Base-by-base conservation (phyloP, 2,329 filamentous ascomycete genomes). In the Trichoderma aggressivum region DNA sequence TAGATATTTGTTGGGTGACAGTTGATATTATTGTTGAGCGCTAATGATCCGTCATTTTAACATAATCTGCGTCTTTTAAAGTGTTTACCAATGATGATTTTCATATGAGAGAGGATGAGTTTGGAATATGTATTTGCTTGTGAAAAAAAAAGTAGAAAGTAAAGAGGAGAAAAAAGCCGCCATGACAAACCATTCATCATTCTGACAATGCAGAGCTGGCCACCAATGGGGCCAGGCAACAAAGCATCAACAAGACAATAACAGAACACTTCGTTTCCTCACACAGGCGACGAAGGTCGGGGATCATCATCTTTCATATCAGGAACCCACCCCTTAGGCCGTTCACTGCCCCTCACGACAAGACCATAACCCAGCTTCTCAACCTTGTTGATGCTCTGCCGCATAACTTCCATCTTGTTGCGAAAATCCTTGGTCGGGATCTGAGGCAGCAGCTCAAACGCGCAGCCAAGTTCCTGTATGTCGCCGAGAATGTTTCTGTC, bases 271-370 rank as follows among this genome's bases (percentile, higher is more conserved):
- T 6, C 24, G 0, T 1, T 24, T 12, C 6, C 24, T 77, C 68
- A 78, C 5, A 75, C 74, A 30, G 80, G 79, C 1, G 79, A 80
- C 1, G 70, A 72, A 28, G 77, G 76, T 50, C 78, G 78, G 1
- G 74, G 77, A 7, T 74, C 77, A 39, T 82, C 80, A 16, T 72
- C 81, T 74, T 79, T 81, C 78, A 93, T 81, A 78, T 97, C 94
- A 5, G 94, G 95, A 78, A 96, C 88, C 95, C 95, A 98, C 0
- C 95, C 95, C 78, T 92, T 93, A 0, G 95, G 95, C 73, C 94
- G 85, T 84, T 99, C 96, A 66, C 91, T 92, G 0, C 95, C 95
- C 66, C 96, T 86, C 26, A 99, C 92, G 34, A 91, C 89, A 75
- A 98, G 88, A 5, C 94, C 94, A 80, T 98, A 99, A 34, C 94